These are phyloP conservation scores for Podospora comata DNA, from an alignment of 495 filamentous ascomycete species.

Conservation along the genomic window DNA sequence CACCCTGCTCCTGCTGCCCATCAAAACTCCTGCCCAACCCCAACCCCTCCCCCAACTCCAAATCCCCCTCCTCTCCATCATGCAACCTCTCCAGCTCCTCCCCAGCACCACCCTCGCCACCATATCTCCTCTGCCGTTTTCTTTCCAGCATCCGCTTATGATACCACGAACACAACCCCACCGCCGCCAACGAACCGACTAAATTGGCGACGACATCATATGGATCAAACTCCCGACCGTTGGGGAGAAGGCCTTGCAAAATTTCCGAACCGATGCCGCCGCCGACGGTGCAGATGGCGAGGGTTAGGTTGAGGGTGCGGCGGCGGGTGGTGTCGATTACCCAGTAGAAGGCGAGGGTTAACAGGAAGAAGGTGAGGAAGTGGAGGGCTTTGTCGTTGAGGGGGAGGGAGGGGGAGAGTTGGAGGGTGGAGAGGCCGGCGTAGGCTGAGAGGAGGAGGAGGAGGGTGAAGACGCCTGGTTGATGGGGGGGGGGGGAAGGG, in stretches of 20 bases:
- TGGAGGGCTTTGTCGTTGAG: conserved; percentile 90
- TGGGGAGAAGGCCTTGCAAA: conserved; percentile 76
- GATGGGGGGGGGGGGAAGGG: conserved; percentile 1
- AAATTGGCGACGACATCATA: conserved; percentile 87
- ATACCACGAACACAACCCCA: conserved; percentile 81
- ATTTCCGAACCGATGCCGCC: conserved; percentile 84
- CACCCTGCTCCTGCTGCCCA: conserved; percentile 33
- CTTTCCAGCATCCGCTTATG: conserved; percentile 94
- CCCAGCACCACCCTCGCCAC: conserved; percentile 53
- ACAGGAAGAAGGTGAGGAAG: conserved; percentile 79
- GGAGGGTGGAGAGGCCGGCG: conserved; percentile 64
- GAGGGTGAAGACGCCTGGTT: conserved; percentile 68
- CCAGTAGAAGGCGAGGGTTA: conserved; percentile 94
- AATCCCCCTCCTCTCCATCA: conserved; percentile 43
- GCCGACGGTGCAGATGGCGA: conserved; percentile 70
- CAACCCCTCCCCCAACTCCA: conserved; percentile 55
- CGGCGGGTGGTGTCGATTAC: conserved; percentile 85
- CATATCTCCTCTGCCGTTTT: conserved; percentile 72
- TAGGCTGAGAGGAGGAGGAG: conserved; percentile 75
- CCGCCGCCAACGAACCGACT: conserved; percentile 65
- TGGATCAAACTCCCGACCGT: conserved; percentile 75
- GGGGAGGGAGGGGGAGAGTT: conserved; percentile 47
- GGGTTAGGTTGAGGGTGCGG: conserved; percentile 76
- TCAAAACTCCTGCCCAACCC: conserved; percentile 37
- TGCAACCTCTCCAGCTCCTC: conserved; percentile 38